Conservation (phyloP, 495 filamentous ascomycete genomes). For the Lasiosphaeriaceae sp. region DNA sequence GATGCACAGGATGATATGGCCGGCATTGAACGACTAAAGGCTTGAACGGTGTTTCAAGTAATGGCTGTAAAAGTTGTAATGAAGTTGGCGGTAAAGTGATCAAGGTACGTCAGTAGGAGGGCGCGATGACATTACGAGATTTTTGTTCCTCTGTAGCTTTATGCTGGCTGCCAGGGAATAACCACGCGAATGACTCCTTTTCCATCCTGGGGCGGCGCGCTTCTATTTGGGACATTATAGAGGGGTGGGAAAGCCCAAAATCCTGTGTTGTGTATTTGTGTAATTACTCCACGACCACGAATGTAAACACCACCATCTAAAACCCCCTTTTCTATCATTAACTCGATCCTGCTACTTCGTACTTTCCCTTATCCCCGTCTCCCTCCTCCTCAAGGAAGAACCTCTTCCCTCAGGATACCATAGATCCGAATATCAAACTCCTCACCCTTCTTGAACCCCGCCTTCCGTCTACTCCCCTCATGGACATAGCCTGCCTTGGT, state of each 20-base stretch:
- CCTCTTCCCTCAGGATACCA: conserved; percentile 35
- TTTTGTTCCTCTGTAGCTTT: too few relatives aligned
- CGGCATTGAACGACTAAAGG: conserved; percentile 33
- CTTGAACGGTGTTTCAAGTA: conserved; percentile 3
- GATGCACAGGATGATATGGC: conserved; percentile 74
- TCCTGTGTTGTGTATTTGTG: background rate
- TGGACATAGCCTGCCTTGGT: conserved; percentile 31
- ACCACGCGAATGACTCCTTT: too few relatives aligned
- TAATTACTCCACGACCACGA: too few relatives aligned
- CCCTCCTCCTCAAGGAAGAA: too few relatives aligned
- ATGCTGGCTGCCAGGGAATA: too few relatives aligned
- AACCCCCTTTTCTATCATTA: too few relatives aligned
- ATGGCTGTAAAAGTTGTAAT: background rate
- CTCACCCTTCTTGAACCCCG: conserved; percentile 30
- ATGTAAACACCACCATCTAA: too few relatives aligned
- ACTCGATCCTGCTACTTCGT: conserved; percentile 18
- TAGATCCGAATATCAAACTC: conserved; percentile 27
- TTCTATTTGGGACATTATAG: too few relatives aligned
- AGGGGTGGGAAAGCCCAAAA: background rate
- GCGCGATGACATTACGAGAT: too few relatives aligned
- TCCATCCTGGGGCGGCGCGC: too few relatives aligned
- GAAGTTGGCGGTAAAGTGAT: background rate
- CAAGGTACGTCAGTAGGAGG: too few relatives aligned
- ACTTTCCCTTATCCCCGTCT: too few relatives aligned
- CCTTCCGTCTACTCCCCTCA: conserved; percentile 36